Percentiles rank a stretch among this genome's conserved stretches.
Evolutionary conservation across 169 alveolate genomes (phyloP).

Genomic region (Babesia sp.): DNA sequence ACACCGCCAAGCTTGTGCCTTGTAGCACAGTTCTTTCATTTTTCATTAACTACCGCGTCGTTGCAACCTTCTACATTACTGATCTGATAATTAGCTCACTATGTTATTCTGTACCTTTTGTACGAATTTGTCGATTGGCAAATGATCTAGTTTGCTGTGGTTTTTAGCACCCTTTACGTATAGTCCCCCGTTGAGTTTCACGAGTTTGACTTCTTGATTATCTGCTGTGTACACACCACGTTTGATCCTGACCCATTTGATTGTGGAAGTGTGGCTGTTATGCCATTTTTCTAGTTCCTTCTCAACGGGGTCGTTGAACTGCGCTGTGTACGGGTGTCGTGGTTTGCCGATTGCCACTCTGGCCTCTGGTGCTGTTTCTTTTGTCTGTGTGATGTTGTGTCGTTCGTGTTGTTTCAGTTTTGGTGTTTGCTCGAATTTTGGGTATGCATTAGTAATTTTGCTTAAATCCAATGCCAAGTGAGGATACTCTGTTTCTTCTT

Average conservation of each 20-base stretch:
- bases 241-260: conserved; percentile 55
- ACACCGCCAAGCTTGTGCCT: too few relatives aligned
- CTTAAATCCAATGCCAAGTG: conserved; percentile 33
- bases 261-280: conserved; percentile 43
- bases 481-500: conserved; percentile 30
- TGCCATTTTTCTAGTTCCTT: conserved; percentile 67
- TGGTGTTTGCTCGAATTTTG: neutral
- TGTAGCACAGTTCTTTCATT: too few relatives aligned
- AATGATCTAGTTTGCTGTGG: conserved; percentile 19
- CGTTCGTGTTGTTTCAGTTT: neutral
- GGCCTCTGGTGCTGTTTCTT: neutral
- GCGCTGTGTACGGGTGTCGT: conserved; percentile 50
- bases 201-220: conserved; percentile 38
- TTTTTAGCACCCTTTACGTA: conserved; percentile 48
- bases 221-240: conserved; percentile 60
- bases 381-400: neutral
- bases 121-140: conserved; percentile 22
- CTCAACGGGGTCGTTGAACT: conserved; percentile 61
- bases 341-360: conserved; percentile 56
- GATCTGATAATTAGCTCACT: too few relatives aligned
- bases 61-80: too few relatives aligned
- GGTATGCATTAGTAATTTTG: neutral
- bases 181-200: conserved; percentile 52
- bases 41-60: too few relatives aligned
- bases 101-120: neutral